Base-by-base conservation (phyloP, 1,284 basidiomycete species). In the Marasmius fiardii region DNA sequence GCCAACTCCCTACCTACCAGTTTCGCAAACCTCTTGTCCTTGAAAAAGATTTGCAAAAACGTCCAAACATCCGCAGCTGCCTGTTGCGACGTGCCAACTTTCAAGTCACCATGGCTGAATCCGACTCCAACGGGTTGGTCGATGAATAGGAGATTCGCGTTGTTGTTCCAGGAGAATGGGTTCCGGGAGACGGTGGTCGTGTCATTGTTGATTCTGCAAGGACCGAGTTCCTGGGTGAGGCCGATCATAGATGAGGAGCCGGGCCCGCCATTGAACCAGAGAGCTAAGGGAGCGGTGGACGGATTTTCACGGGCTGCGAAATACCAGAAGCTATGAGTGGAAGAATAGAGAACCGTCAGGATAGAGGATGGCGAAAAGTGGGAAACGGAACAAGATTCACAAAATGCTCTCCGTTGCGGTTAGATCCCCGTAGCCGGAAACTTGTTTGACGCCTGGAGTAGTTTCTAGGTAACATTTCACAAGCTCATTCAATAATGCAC, bases 181-280 rank as follows among this genome's bases (percentile, higher is more conserved):
- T 89, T 88, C 55, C 76, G 65, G 11, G 72, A 71, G 20, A 83
- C 78, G 28, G 74, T 69, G 1, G 68, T 73, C 56, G 76, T 81
- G 57, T 85, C 81, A 56, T 82, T 82, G 34, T 74, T 80, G 55
- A 86, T 82, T 16, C 79, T 74, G 65, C 86, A 88, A 3, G 86
- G 83, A 0, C 83, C 82, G 47, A 79, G 71, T 63, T 85, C 86
- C 62, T 87, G 84, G 63, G 88, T 78, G 16, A 88, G 72, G 14
- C 86, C 86, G 43, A 86, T 78, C 81, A 86, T 85, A 53, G 80
- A 82, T 4, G 81, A 86, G 60, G 78, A 82, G 58, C 85, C 86
- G 8, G 86, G 83, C 5, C 83, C 83, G 44, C 83, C 84, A 64
- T 85, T 85, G 57, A 87, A 78, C 84, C 85, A 86, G 44, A 86